Evolutionary conservation across 192 early-diverging fungal genomes (phyloP).

Genomic region (Phlyctochytrium planicorne): DNA sequence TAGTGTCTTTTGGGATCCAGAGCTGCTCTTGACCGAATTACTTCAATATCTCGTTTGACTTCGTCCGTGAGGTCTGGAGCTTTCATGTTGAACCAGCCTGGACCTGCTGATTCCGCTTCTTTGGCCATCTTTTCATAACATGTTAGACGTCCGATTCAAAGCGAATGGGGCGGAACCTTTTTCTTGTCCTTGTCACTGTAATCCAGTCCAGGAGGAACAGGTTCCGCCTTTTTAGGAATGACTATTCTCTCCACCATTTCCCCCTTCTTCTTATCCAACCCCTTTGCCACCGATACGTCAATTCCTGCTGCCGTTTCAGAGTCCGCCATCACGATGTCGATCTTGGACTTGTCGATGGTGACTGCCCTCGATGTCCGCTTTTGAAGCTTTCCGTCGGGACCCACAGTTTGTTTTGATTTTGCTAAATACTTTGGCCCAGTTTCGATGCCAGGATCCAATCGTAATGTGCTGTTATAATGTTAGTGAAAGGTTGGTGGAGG

Average conservation of each 20-base stretch:
- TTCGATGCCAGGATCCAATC: neutral
- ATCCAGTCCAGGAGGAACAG: slow-evolving; percentile 28
- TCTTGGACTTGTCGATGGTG: neutral
- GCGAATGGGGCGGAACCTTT: slow-evolving; percentile 18
- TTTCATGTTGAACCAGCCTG: slow-evolving; percentile 90
- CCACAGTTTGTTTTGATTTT: too few species aligned
- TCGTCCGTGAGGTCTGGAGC: slow-evolving; percentile 82
- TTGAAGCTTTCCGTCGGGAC: too few species aligned
- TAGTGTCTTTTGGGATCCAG: slow-evolving; percentile 93
- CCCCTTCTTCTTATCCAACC: slow-evolving; percentile 8
- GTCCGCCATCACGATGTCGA: neutral
- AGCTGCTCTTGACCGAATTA: slow-evolving; percentile 80
- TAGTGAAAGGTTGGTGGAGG: neutral
- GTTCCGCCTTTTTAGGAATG: slow-evolving; percentile 14
- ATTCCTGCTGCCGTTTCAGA: neutral
- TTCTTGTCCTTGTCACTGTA: slow-evolving; percentile 33
- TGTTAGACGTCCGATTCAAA: slow-evolving; percentile 5
- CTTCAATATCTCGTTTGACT: slow-evolving; percentile 84
- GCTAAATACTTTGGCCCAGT: neutral
- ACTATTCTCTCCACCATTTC: slow-evolving; percentile 19
- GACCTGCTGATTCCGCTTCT: slow-evolving; percentile 35
- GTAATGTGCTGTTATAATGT: neutral
- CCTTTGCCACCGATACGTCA: slow-evolving; percentile 8
- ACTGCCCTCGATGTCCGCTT: too few species aligned
- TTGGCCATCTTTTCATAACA: slow-evolving; percentile 13